Evolutionary conservation across 2,329 filamentous ascomycete species (phyloP).

Genomic region (Nannizziopsis barbatae): DNA sequence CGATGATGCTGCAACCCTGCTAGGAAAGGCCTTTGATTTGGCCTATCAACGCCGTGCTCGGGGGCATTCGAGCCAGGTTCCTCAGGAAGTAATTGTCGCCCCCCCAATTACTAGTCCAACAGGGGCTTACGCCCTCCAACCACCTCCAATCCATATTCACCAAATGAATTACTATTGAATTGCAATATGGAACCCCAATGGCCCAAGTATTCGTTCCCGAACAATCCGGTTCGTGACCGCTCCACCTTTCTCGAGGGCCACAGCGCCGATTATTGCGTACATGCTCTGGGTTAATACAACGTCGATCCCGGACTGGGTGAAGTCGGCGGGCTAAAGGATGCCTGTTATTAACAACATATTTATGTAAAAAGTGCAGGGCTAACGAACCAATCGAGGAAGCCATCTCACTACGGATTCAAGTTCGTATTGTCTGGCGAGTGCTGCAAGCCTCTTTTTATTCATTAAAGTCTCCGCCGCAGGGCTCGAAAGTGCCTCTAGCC

Average conservation of each 20-base stretch:
- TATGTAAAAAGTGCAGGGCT: neutral
- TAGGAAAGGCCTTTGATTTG: too few species aligned
- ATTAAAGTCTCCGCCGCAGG: slow-evolving; percentile 52
- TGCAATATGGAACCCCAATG: slow-evolving; percentile 32
- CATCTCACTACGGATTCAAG: slow-evolving; percentile 69
- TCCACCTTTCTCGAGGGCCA: slow-evolving; percentile 79
- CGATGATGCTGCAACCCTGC: too few species aligned
- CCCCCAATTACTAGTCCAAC: too few species aligned
- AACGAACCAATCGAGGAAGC: slow-evolving; percentile 69
- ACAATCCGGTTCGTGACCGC: slow-evolving; percentile 63
- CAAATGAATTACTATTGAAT: slow-evolving; percentile 9
- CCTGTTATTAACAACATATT: neutral
- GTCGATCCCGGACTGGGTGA: slow-evolving; percentile 57
- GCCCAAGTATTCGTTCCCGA: slow-evolving; percentile 60
- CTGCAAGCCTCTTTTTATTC: slow-evolving; percentile 53
- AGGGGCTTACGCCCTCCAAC: too few species aligned
- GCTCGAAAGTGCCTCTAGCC: slow-evolving; percentile 59
- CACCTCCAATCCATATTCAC: neutral
- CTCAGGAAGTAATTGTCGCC: too few species aligned
- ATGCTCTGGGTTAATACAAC: slow-evolving; percentile 65
- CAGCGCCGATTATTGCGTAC: slow-evolving; percentile 75
- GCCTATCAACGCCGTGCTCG: too few species aligned
- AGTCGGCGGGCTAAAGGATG: slow-evolving; percentile 31
- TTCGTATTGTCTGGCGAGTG: slow-evolving; percentile 58
- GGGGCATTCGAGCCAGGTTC: too few species aligned